A percentile compares a stretch with the other conserved stretches of the same genome.
These are phyloP conservation scores for Exophiala lecanii-corni DNA, from an alignment of 2,329 filamentous ascomycete species.

Conservation along the genomic window DNA sequence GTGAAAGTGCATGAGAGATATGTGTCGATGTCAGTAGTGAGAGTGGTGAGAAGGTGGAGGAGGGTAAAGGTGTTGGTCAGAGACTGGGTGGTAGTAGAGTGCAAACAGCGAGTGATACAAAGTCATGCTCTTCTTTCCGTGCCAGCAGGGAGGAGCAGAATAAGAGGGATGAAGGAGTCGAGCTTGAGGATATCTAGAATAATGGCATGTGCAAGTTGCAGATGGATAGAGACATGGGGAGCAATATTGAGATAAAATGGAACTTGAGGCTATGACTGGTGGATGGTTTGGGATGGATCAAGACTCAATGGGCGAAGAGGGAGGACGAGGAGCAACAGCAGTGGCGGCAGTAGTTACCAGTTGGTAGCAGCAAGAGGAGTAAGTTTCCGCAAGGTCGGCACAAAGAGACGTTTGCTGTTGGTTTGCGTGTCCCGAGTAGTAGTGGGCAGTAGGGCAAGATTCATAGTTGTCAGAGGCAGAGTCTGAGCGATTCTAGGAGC, in stretches of 20 bases:
- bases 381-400: too few relatives aligned
- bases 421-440: too few relatives aligned
- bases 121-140: conserved; percentile 20
- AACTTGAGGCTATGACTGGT: conserved; percentile 1
- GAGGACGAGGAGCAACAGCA: too few relatives aligned
- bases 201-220: conserved; percentile 10
- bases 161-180: conserved; percentile 12
- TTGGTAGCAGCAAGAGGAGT: too few relatives aligned
- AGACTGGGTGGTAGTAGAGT: conserved; percentile 3
- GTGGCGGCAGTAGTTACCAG: too few relatives aligned
- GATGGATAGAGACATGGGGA: not conserved
- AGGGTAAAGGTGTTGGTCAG: not conserved
- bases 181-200: conserved; percentile 8
- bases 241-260: conserved; percentile 1
- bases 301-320: too few relatives aligned
- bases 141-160: conserved; percentile 17
- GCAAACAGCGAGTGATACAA: conserved; percentile 18
- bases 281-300: conserved; percentile 1
- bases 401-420: too few relatives aligned
- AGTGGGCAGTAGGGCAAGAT: too few relatives aligned
- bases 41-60: conserved; percentile 7
- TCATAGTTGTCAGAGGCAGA: too few relatives aligned
- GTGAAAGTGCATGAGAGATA: not conserved
- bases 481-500: too few relatives aligned
- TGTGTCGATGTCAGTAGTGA: not conserved